Evolutionary conservation across 2,329 filamentous ascomycete genomes (phyloP), one percentile per base, ranked within the genome.

Genomic region (Botrytis squamosa): DNA sequence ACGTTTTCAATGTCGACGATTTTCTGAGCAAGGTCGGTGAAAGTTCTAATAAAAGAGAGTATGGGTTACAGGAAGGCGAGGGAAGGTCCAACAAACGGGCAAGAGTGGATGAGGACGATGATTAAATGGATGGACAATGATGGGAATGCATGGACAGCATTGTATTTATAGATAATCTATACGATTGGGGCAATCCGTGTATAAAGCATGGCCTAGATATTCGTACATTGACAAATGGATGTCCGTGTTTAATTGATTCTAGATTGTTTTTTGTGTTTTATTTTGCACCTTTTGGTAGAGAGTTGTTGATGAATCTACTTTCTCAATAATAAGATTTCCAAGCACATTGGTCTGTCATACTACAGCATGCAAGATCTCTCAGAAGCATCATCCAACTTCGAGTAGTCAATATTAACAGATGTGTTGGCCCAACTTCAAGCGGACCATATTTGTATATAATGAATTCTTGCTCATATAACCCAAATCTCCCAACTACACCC

Each of bases 1-100:
- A 98, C 83, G 94, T 94, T 1, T 98, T 98, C 82, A 95, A 97
- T 68, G 96, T 98, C 78, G 94, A 97, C 81, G 93, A 93, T 80
- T 97, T 99, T 85, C 90, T 99, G 81, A 92, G 90, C 52, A 94
- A 98, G 82, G 94, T 87, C 79, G 85, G 71, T 79, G 88, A 90
- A 82, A 86, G 85, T 73, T 85, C 87, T 4, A 87, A 88, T 4
- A 93, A 92, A 84, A 91, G 94, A 81, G 89, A 92, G 52, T 94
- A 92, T 81, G 93, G 93, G 0, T 83, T 96, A 74, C 91, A 94
- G 77, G 91, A 93, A 44, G 86, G 86, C 0, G 89, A 88, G 73
- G 87, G 77, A 79, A 84, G 65, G 81, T 83, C 79, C 80, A 85
- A 87, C 68, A 98, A 97, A 86, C 89, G 92, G 79, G 92, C 92